These are phyloP conservation scores for Coprinellus aureogranulatus DNA, from an alignment of 768 basidiomycete species.

Conservation along the genomic window DNA sequence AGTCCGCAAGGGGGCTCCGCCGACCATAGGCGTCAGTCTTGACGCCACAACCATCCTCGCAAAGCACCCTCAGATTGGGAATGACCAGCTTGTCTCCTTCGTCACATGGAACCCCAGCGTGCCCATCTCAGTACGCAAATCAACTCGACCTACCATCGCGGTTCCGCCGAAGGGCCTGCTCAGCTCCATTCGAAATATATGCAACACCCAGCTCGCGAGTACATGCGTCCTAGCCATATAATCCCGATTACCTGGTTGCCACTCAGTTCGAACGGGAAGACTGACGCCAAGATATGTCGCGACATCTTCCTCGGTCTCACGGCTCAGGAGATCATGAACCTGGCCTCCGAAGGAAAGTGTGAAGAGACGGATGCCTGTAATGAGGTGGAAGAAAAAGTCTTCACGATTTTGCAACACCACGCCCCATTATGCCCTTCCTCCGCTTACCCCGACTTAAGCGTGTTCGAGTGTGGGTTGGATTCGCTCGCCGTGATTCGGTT, in stretches of 20 bases:
- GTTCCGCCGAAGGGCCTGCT: constrained; percentile 27
- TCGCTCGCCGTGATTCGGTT: constrained; percentile 30
- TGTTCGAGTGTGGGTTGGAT: constrained; percentile 32
- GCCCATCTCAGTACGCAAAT: constrained; percentile 37
- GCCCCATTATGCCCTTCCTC: constrained; percentile 15
- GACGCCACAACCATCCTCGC: constrained; percentile 43
- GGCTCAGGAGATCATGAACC: constrained; percentile 20
- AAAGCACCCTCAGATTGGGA: constrained; percentile 41
- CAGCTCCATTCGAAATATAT: constrained; percentile 30
- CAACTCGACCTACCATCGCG: constrained; percentile 16
- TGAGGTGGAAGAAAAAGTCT: constrained; percentile 17
- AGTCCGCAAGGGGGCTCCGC: constrained; percentile 30
- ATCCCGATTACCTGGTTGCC: constrained; percentile 49
- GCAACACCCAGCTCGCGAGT: constrained; percentile 44
- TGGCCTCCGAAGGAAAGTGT: constrained; percentile 15
- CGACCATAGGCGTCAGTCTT: constrained; percentile 23
- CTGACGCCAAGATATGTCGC: constrained; percentile 33
- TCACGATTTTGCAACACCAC: constrained; percentile 21
- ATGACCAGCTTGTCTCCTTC: constrained; percentile 47
- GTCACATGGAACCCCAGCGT: constrained; percentile 39
- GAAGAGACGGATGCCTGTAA: constrained; percentile 12
- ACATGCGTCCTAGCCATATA: constrained; percentile 52
- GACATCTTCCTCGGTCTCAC: constrained; percentile 25
- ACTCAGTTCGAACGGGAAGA: constrained; percentile 39
- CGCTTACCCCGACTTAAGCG: constrained; percentile 23